Percentiles rank a stretch among this genome's conserved stretches.
Conservation (phyloP, 2,329 filamentous ascomycete genomes). For the Neoarthrinium moseri region DNA sequence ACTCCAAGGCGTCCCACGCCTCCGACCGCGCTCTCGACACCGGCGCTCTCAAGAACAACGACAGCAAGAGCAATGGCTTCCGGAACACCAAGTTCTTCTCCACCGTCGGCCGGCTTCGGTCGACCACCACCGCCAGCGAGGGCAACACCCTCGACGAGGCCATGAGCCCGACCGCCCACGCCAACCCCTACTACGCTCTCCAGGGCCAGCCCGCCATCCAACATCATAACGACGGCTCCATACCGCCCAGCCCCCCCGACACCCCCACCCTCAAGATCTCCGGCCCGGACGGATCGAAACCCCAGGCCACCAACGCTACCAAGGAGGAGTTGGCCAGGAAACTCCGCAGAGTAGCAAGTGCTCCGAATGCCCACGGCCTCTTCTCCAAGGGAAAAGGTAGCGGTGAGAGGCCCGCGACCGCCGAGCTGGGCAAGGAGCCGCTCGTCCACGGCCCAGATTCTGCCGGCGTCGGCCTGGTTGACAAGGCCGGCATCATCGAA, state of each 20-base stretch:
- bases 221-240: slow-evolving; percentile 92
- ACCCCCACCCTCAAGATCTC: slow-evolving; percentile 78
- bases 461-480: slow-evolving; percentile 44
- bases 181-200: slow-evolving; percentile 96
- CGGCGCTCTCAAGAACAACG: slow-evolving; percentile 46
- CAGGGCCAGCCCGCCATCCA: slow-evolving; percentile 90
- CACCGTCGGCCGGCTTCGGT: slow-evolving; percentile 82
- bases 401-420: slow-evolving; percentile 74
- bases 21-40: slow-evolving; percentile 27
- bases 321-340: slow-evolving; percentile 95
- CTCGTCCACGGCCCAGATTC: slow-evolving; percentile 57
- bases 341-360: slow-evolving; percentile 89
- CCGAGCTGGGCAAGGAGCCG: slow-evolving; percentile 83
- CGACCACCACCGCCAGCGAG: slow-evolving; percentile 88
- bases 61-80: slow-evolving; percentile 63
- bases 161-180: slow-evolving; percentile 87
- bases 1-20: slow-evolving; percentile 34
- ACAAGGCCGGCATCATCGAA: slow-evolving; percentile 39
- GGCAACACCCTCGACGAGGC: slow-evolving; percentile 86
- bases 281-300: slow-evolving; percentile 62
- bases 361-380: slow-evolving; percentile 92
- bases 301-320: slow-evolving; percentile 71
- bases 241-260: slow-evolving; percentile 89
- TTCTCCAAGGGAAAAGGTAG: slow-evolving; percentile 63
- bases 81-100: slow-evolving; percentile 86